Base-by-base conservation (phyloP, 139 green algal species). In the Chlamydomonas urium region DNA sequence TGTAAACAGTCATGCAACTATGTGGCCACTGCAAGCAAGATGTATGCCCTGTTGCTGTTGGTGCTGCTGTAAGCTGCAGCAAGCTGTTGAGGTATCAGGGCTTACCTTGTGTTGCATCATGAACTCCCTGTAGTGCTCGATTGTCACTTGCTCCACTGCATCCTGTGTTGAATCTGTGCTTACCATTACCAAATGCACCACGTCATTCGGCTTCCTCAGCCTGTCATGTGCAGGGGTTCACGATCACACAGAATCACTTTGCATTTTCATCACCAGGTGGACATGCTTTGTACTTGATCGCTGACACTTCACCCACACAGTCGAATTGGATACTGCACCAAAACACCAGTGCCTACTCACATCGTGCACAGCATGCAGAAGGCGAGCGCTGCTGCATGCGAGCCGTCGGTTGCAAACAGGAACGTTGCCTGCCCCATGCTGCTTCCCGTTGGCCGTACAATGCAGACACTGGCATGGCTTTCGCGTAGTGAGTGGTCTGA, bases 351-450 rank as follows among this genome's bases (percentile, higher is more conserved):
- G n/a, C n/a, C n/a, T 21, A 68, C 81, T 81, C 38, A 84, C 82
- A 75, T 72, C 56, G 68, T 73, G 48, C 74, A 28, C 23, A 85
- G 67, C 31, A 65, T 61, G 42, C 65, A 73, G 62, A 82, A 88
- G 6, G 78, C 82, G 2, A 88, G 42, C 37, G 79, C 76, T 21
- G 82, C 76, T 6, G 78, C 78, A 42, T 80, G 75, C 4, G 76
- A 83, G 38, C 82, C 66, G 63, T 88, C 82, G 29, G 76, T 81
- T 35, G 75, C 72, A 60, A 82, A 88, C 33, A 88, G 53, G 74
- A 78, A 82, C 33, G 67, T 74, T 45, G 69, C 35, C 34, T 63
- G 59, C 33, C 32, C 72, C 28, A 75, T 67, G n/a, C 47, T 60
- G 45, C 14, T 37, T 28, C 69, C 75, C 21, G 72, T 77, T 34